Base-by-base conservation (phyloP, 805 yeast species). In the Kluyveromyces lactis region DNA sequence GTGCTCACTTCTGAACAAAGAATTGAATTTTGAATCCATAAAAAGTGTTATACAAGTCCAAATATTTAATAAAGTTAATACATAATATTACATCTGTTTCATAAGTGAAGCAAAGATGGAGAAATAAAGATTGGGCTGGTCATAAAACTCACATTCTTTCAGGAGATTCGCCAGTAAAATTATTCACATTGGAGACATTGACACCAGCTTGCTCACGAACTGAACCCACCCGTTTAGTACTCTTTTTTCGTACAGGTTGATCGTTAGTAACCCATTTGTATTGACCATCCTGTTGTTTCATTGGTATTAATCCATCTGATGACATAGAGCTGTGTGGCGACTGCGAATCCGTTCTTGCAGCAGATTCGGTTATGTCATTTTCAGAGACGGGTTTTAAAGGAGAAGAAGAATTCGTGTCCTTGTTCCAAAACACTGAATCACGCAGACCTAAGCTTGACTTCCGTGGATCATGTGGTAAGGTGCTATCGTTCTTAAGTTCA, bases 401-500 rank as follows among this genome's bases (percentile, higher is more conserved):
- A 27, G 30, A 27, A 7, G 30, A 18, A 19, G 6, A 10, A 23
- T 4, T 12, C 2, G 26, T 9, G 17, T 34, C 37, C 21, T 24
- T 36, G 12, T 58, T 58, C 44, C 58, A 45, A 42, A 67, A 67
- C 1, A 60, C 71, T 1, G 72, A 67, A 40, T 67, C 72, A 48
- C 71, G 58, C 40, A 60, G 48, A 7, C 62, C 64, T 29, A 67
- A 41, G 18, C 62, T 59, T 1, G 71, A 63, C 46, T 67, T 67
- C 42, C 65, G 58, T 16, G 70, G 69, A 39, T 66, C 68, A 44
- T 70, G 67, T 28, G 63, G 63, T 19, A 70, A 53, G 28, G 59
- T 58, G 23, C 63, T 64, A 44, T 79, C 83, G 28, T 81, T 83
- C 2, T 83, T 86, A 31, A 86, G 67, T 52, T 86, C 73, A 28